Base-by-base conservation (phyloP, 2,329 filamentous ascomycete species). In the Metarhizium sp. region DNA sequence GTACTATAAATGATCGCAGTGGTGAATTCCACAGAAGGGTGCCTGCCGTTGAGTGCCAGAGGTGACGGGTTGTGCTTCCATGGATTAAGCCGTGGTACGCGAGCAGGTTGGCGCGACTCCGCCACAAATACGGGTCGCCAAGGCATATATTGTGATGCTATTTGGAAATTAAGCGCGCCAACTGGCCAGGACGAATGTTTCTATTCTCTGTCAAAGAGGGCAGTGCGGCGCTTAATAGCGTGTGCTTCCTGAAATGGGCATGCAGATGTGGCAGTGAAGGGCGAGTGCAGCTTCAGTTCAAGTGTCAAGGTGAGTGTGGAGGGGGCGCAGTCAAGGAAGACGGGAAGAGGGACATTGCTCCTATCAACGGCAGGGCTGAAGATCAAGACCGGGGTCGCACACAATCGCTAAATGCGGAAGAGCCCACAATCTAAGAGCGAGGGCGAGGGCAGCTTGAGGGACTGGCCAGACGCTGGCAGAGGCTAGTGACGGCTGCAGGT, bases 251-350 rank as follows among this genome's bases (percentile, higher is more conserved):
- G 14, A 46, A 46, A 45, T 32, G 18, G 18, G 18, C 10, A 14
- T 25, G 7, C 10, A 32, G 18, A 30, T 29, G 54, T 52, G 54
- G 54, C 54, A 51, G 54, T 55, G 53, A 48, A 52, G 54, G 10
- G 18, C 6, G 29, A 50, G 40, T 29, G 38, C 18, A 48, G 48
- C 8, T 18, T 30, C 29, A 40, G 7, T 36, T 8, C 34, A 16
- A 14, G 38, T 16, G 8, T 13, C 38, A 16, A 13, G 42, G 10
- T 8, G 40, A 40, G 30, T 29, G 38, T 38, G 48, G 47, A 51
- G 32, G 48, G 43, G 48, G 53, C 38, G 38, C 25, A 54, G 53
- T 8, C 42, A 25, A 38, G 18, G 18, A 38, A 49, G 42, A 18
- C 4, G n/a, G 16, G 16, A 6, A 45, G 18, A 45, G 42, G 42